Evolutionary conservation across 2,329 filamentous ascomycete genomes (phyloP).

Genomic region (Ophiognomonia clavigignenti-juglandacearum): DNA sequence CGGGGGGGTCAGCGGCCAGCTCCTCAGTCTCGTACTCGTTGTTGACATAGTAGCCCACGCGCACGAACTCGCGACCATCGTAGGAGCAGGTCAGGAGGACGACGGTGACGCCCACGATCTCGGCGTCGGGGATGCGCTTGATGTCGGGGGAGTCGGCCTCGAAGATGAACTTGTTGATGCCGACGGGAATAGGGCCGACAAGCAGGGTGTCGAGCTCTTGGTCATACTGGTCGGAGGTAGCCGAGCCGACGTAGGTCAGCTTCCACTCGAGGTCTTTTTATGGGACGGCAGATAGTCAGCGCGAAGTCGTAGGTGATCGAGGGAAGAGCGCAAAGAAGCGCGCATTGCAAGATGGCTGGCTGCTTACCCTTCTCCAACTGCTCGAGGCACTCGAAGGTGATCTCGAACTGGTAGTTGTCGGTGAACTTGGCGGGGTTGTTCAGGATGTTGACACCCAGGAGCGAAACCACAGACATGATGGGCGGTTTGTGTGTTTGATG

Average conservation of each 20-base stretch:
- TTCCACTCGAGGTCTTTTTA: conserved; percentile 95
- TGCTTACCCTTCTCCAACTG: conserved; percentile 78
- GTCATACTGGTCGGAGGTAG: conserved; percentile 96
- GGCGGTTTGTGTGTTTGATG: conserved; percentile 26
- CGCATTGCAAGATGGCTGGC: background rate
- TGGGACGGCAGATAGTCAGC: background rate
- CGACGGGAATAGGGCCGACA: conserved; percentile 94
- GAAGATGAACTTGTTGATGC: conserved; percentile 98
- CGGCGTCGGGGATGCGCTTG: conserved; percentile 83
- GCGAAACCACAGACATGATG: conserved; percentile 88
- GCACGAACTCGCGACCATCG: conserved; percentile 93
- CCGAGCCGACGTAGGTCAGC: conserved; percentile 96
- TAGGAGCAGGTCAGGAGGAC: conserved; percentile 95
- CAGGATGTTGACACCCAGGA: conserved; percentile 89
- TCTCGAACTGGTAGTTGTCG: conserved; percentile 93
- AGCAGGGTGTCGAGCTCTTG: conserved; percentile 97
- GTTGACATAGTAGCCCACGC: conserved; percentile 98
- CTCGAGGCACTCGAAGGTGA: conserved; percentile 97
- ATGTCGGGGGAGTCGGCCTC: conserved; percentile 91
- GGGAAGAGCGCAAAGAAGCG: background rate
- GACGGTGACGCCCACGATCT: conserved; percentile 95
- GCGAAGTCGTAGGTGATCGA: background rate
- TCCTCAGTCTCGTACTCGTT: conserved; percentile 97
- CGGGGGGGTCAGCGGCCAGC: conserved; percentile 80
- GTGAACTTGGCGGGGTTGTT: conserved; percentile 97